Conservation (phyloP, 2,329 filamentous ascomycete genomes). For the Phialophora verrucosa region DNA sequence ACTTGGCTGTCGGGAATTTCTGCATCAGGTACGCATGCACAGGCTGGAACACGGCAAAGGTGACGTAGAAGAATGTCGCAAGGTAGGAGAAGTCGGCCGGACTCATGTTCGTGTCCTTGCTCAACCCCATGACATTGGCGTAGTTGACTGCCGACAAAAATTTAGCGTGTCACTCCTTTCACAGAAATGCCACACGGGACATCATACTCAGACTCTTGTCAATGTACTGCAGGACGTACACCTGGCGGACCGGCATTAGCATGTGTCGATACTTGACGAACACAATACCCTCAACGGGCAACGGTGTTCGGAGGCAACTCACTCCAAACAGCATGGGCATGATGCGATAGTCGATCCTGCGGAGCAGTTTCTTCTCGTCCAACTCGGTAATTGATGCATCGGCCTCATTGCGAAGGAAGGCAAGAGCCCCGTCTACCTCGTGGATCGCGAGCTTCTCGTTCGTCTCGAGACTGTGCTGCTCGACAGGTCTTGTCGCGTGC, state of each 20-base stretch:
- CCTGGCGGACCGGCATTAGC: background rate
- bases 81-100: conserved; percentile 68
- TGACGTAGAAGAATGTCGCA: conserved; percentile 68
- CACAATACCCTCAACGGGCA: background rate
- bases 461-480: conserved; percentile 2
- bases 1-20: conserved; percentile 65
- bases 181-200: background rate
- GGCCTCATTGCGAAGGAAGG: conserved; percentile 21
- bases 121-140: conserved; percentile 69
- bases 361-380: conserved; percentile 35
- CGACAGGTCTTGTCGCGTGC: background rate
- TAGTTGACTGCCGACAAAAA: conserved; percentile 53
- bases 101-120: conserved; percentile 59
- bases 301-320: background rate
- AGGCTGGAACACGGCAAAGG: conserved; percentile 63
- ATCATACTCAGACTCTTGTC: conserved; percentile 43
- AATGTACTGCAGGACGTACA: conserved; percentile 45
- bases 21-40: conserved; percentile 63
- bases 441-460: conserved; percentile 17
- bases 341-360: conserved; percentile 44
- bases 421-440: conserved; percentile 20
- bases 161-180: background rate
- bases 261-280: background rate
- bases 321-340: conserved; percentile 44
- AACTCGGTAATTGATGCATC: conserved; percentile 20